A percentile compares a stretch with the other conserved stretches of the same genome.
Conservation (phyloP, 805 yeast species). For the Candida caryicola region DNA sequence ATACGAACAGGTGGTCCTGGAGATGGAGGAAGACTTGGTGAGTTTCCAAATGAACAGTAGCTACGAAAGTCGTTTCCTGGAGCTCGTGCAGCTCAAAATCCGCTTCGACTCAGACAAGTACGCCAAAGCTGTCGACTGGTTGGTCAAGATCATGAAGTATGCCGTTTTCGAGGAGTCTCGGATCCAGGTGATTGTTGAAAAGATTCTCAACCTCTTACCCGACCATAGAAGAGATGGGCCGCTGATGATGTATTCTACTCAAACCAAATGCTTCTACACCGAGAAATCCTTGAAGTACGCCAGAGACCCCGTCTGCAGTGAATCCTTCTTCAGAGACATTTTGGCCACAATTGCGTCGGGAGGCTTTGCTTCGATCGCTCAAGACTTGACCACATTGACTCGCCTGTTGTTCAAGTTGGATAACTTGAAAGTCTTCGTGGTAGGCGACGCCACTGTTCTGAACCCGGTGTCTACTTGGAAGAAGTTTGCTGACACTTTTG, state of each 20-base stretch:
- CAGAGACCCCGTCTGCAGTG: slow-evolving; percentile 63
- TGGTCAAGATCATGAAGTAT: slow-evolving; percentile 58
- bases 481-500: slow-evolving; percentile 24
- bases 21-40: slow-evolving; percentile 70
- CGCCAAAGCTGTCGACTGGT: slow-evolving; percentile 71
- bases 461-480: slow-evolving; percentile 63
- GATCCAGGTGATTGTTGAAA: slow-evolving; percentile 62
- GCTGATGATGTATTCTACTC: slow-evolving; percentile 62
- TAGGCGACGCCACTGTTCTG: slow-evolving; percentile 59
- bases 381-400: slow-evolving; percentile 52
- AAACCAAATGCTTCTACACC: slow-evolving; percentile 50
- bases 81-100: slow-evolving; percentile 59
- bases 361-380: slow-evolving; percentile 43
- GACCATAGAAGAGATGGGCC: slow-evolving; percentile 64
- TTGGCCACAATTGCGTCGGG: slow-evolving; percentile 54
- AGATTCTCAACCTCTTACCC: slow-evolving; percentile 55
- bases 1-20: slow-evolving; percentile 73
- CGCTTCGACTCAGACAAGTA: slow-evolving; percentile 64
- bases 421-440: slow-evolving; percentile 64
- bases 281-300: slow-evolving; percentile 64
- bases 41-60: slow-evolving; percentile 56
- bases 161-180: slow-evolving; percentile 72
- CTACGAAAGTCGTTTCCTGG: slow-evolving; percentile 59
- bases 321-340: slow-evolving; percentile 46
- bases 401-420: slow-evolving; percentile 49